Conservation (phyloP, 192 early-diverging fungal species). For the Coemansia sp. region DNA sequence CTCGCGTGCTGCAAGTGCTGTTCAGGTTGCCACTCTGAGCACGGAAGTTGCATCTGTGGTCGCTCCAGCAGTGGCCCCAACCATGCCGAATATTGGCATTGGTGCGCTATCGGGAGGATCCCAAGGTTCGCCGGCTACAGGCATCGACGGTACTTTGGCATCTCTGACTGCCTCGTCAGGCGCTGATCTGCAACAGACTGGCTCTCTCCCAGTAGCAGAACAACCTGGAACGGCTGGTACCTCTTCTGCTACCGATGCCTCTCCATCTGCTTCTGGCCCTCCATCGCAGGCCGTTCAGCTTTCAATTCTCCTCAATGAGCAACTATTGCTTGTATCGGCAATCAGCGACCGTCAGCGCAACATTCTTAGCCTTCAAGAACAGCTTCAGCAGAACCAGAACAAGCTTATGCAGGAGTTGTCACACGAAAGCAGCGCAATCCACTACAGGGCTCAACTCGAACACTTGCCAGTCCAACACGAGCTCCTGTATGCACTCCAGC, state of each 20-base stretch:
- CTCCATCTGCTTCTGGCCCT: background rate
- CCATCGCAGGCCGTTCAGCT: slow-evolving; percentile 42
- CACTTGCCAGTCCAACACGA: slow-evolving; percentile 24
- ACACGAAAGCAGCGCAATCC: slow-evolving; percentile 38
- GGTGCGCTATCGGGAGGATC: background rate
- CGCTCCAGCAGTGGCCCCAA: background rate
- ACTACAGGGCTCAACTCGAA: slow-evolving; percentile 37
- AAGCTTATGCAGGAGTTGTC: slow-evolving; percentile 45
- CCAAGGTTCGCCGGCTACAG: background rate
- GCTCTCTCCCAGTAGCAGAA: background rate
- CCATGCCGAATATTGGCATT: too few species aligned
- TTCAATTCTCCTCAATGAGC: slow-evolving; percentile 38
- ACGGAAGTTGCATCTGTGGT: slow-evolving; percentile 4
- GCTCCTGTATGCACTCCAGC: slow-evolving; percentile 35
- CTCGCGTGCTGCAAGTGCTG: slow-evolving; percentile 25
- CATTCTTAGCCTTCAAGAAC: slow-evolving; percentile 24
- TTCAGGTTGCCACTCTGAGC: slow-evolving; percentile 8
- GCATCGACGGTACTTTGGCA: background rate
- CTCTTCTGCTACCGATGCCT: background rate
- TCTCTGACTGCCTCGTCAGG: background rate
- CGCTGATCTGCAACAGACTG: background rate
- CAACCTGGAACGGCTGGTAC: background rate
- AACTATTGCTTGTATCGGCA: slow-evolving; percentile 23
- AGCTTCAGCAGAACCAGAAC: slow-evolving; percentile 34
- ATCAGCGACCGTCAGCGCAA: slow-evolving; percentile 38